phyloP scores from a whole-genome alignment of 1,284 basidiomycete genomes.

The Boletellus deceptivus region DNA sequence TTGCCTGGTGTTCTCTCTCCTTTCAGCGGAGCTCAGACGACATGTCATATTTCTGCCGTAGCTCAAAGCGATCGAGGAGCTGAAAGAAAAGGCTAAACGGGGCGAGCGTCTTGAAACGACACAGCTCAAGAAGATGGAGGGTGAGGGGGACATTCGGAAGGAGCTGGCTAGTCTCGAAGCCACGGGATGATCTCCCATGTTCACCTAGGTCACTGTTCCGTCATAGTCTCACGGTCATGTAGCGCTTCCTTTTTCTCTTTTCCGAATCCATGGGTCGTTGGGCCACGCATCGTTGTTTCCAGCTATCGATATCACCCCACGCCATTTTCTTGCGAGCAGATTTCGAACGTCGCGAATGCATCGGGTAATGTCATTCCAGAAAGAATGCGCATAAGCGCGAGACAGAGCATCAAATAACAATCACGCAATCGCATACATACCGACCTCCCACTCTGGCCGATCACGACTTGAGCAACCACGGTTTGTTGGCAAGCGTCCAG shows the following conservation, averaged over 20 bases:
- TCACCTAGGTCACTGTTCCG: neutral
- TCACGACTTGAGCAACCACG: constrained; percentile 56
- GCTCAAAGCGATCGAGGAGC: constrained; percentile 94
- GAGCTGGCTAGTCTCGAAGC: constrained; percentile 54
- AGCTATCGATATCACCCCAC: no score
- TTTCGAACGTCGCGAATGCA: no score
- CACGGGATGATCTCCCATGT: constrained; percentile 9
- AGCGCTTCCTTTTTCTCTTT: neutral
- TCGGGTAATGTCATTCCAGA: neutral
- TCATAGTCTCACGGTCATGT: neutral
- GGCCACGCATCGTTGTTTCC: neutral
- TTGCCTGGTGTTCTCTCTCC: neutral
- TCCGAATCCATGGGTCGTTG: constrained; percentile 11
- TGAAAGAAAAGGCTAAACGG: constrained; percentile 84
- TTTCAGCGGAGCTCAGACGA: constrained; percentile 3
- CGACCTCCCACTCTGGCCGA: neutral
- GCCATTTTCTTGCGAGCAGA: no score
- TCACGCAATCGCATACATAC: neutral
- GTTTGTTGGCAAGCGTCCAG: constrained; percentile 81
- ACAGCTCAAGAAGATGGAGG: constrained; percentile 93
- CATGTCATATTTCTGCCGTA: constrained; percentile 31
- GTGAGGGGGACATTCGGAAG: constrained; percentile 77
- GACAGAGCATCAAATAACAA: neutral
- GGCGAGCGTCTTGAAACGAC: constrained; percentile 92
- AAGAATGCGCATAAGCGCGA: neutral